Conservation (phyloP, 1,139 yeast species). For the Saccharomyces uvarum region DNA sequence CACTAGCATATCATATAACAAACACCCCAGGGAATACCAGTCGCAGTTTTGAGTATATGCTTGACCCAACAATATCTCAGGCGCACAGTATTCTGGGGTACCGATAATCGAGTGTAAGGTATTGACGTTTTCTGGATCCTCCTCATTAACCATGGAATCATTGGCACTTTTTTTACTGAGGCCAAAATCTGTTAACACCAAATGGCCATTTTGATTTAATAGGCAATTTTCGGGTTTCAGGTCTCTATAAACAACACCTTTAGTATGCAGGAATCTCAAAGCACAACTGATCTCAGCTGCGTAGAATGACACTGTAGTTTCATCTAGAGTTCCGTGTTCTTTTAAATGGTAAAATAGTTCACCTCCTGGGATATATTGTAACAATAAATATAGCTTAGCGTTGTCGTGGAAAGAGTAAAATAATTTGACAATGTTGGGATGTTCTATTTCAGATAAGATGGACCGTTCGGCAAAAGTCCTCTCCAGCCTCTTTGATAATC, state of each 20-base stretch:
- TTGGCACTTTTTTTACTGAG: constrained; percentile 56
- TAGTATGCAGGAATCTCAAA: constrained; percentile 64
- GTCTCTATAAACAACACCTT: constrained; percentile 86
- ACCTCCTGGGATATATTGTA: constrained; percentile 91
- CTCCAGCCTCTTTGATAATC: constrained; percentile 35
- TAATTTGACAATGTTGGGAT: constrained; percentile 80
- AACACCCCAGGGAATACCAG: constrained; percentile 97
- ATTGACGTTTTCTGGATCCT: constrained; percentile 25
- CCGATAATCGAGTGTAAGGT: constrained; percentile 72
- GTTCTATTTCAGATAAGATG: constrained; percentile 62
- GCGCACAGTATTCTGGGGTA: constrained; percentile 95
- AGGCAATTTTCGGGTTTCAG: constrained; percentile 91
- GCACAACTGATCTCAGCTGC: constrained; percentile 85
- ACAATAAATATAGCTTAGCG: constrained; percentile 65
- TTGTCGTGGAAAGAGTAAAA: constrained; percentile 87
- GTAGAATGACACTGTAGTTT: constrained; percentile 71
- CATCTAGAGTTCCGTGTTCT: constrained; percentile 42
- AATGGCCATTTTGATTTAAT: constrained; percentile 68
- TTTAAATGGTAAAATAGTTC: constrained; percentile 82
- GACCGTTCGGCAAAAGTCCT: constrained; percentile 67
- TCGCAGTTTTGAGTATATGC: constrained; percentile 85
- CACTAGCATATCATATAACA: constrained; percentile 75
- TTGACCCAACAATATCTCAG: constrained; percentile 79
- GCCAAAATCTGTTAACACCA: constrained; percentile 88
- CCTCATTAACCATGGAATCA: constrained; percentile 20